phyloP scores from a whole-genome alignment of 306 rosid genomes.

The Cicer yamashitae region DNA sequence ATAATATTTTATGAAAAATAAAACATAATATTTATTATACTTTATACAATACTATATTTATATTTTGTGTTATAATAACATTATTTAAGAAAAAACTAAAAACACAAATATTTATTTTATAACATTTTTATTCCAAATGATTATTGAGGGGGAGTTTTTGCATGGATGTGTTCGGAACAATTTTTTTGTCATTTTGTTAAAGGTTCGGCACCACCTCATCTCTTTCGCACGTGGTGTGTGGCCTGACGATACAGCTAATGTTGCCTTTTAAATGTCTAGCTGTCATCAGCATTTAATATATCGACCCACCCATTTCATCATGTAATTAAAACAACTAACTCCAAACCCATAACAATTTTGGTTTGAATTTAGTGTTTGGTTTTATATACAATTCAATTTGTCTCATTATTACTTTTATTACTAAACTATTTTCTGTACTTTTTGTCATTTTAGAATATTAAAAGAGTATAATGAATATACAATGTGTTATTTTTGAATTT shows the following conservation, averaged over 20 bases:
- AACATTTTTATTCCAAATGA: no score
- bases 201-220: constrained; percentile 19
- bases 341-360: not conserved
- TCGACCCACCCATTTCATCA: constrained; percentile 6
- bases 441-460: no score
- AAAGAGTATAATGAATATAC: no score
- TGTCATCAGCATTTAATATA: constrained; percentile 41
- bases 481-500: no score
- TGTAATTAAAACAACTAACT: not conserved
- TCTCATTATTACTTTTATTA: not conserved
- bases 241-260: constrained; percentile 23
- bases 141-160: no score
- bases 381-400: not conserved
- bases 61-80: no score
- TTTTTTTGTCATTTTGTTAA: constrained; percentile 34
- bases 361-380: not conserved
- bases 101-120: no score
- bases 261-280: constrained; percentile 10
- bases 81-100: no score
- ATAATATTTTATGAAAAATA: no score
- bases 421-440: no score
- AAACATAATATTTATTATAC: no score
- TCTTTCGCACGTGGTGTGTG: constrained; percentile 25
- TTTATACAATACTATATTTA: no score
- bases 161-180: constrained; percentile 33